Percentiles rank a stretch among this genome's conserved stretches.
phyloP scores from a whole-genome alignment of 331 rosid genomes.

The Rosa hybrid region DNA sequence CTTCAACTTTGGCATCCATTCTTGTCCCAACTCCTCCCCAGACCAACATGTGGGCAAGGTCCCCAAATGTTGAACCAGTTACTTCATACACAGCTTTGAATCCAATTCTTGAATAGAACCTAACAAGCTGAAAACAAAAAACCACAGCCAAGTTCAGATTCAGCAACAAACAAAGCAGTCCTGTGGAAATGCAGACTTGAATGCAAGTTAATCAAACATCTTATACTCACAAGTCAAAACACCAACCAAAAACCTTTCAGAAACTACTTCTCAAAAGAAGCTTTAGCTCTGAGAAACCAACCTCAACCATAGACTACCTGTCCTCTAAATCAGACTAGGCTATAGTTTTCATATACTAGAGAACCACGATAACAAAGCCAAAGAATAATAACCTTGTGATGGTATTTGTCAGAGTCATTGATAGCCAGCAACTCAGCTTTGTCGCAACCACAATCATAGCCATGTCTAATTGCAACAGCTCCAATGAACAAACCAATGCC shows the following conservation, averaged over 20 bases:
- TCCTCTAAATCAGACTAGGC: neutral
- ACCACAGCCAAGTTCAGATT: neutral
- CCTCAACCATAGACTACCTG: neutral
- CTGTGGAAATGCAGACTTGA: neutral
- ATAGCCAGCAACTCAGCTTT: constrained; percentile 77
- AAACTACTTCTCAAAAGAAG: neutral
- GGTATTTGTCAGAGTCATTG: constrained; percentile 81
- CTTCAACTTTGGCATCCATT: constrained; percentile 74
- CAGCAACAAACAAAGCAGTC: neutral
- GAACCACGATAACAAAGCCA: neutral
- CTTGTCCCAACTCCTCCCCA: constrained; percentile 95
- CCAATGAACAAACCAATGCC: constrained; percentile 92
- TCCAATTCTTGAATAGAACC: constrained; percentile 85
- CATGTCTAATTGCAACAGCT: constrained; percentile 76
- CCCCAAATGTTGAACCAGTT: constrained; percentile 60
- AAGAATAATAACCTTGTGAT: constrained; percentile 61
- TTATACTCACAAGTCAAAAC: neutral
- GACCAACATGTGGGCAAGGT: constrained; percentile 63
- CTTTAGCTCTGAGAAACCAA: neutral
- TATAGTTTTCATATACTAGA: neutral
- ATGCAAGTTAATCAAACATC: neutral
- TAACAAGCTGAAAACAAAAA: constrained; percentile 50
- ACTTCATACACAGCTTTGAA: constrained; percentile 71
- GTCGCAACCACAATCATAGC: constrained; percentile 68
- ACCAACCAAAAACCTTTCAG: neutral